phyloP scores from a whole-genome alignment of 2,329 filamentous ascomycete species.

The Aureobasidium musti region DNA sequence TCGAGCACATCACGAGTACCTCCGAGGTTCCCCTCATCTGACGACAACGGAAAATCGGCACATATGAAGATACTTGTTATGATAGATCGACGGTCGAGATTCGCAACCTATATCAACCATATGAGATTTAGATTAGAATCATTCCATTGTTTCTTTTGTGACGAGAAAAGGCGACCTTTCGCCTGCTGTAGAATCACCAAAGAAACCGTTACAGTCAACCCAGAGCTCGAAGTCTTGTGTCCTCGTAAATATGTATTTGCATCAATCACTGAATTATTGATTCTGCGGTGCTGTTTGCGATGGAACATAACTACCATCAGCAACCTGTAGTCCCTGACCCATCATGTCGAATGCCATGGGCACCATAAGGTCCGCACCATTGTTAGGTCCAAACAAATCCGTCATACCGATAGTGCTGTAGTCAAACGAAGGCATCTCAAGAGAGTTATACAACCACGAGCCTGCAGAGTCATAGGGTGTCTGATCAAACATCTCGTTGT shows the following conservation, averaged over 20 bases:
- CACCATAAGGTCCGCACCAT: background rate
- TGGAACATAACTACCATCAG: background rate
- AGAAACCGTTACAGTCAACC: too few relatives aligned
- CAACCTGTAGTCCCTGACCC: conserved; percentile 16
- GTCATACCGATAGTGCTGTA: conserved; percentile 11
- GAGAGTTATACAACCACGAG: conserved; percentile 22
- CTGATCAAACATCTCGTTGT: conserved; percentile 18
- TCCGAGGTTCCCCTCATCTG: conserved; percentile 20
- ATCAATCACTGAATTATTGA: background rate
- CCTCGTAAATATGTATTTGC: too few relatives aligned
- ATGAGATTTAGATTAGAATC: too few relatives aligned
- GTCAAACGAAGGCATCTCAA: conserved; percentile 14
- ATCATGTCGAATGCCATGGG: background rate
- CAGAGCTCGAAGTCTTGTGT: too few relatives aligned
- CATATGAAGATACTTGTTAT: too few relatives aligned
- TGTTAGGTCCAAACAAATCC: background rate
- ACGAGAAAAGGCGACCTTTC: too few relatives aligned
- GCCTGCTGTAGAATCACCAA: too few relatives aligned
- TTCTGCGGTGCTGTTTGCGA: background rate
- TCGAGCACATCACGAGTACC: background rate
- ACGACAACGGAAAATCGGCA: background rate
- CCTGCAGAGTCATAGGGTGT: conserved; percentile 9
- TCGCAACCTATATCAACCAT: too few relatives aligned
- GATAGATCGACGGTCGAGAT: too few relatives aligned
- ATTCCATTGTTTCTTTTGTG: too few relatives aligned